A percentile compares a stretch with the other conserved stretches of the same genome.
phyloP scores from a whole-genome alignment of 345 rosid species.

The Bruguiera gymnorhiza region DNA sequence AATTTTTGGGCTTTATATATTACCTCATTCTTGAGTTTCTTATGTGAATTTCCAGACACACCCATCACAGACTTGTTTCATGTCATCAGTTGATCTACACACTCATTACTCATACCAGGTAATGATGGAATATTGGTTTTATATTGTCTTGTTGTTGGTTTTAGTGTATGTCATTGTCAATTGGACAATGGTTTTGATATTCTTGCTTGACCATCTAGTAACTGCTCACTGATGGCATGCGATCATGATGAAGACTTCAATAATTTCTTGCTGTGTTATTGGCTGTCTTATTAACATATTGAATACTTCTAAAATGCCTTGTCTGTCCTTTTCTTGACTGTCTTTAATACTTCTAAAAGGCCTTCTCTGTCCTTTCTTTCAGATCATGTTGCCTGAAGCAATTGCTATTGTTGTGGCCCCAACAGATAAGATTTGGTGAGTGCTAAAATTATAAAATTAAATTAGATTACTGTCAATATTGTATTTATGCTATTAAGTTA shows the following conservation, averaged over 20 bases:
- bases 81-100: constrained; percentile 98
- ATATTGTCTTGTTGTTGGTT: constrained; percentile 35
- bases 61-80: constrained; percentile 95
- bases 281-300: background rate
- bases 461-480: too few species aligned
- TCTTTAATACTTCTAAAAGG: constrained; percentile 3
- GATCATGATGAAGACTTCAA: background rate
- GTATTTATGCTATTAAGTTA: too few species aligned
- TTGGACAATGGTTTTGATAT: too few species aligned
- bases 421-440: constrained; percentile 39
- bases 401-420: constrained; percentile 98
- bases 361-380: background rate
- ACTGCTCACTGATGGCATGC: too few species aligned
- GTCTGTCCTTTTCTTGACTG: background rate
- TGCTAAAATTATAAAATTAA: too few species aligned
- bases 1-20: constrained; percentile 2
- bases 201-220: too few species aligned
- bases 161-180: constrained; percentile 54
- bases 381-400: constrained; percentile 97
- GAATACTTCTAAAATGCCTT: background rate
- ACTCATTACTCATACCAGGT: constrained; percentile 99
- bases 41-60: constrained; percentile 68
- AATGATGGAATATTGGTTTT: constrained; percentile 24
- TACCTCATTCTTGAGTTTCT: constrained; percentile 12
- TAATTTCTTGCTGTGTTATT: background rate